Base-by-base conservation (phyloP, 1,284 basidiomycete species). In the Fomitopsis palustris region DNA sequence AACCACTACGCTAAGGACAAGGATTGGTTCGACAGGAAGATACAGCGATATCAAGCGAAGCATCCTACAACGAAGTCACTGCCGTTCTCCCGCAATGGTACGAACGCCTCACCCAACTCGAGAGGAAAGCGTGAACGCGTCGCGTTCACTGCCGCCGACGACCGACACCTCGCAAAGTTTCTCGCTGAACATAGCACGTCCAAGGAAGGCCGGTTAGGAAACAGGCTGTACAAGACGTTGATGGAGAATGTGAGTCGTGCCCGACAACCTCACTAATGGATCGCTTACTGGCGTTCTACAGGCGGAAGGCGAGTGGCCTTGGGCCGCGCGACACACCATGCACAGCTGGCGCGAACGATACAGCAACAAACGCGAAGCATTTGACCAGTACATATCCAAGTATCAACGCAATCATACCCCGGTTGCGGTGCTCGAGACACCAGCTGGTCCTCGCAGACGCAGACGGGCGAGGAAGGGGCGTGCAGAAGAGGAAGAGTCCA, bases 311-410 rank as follows among this genome's bases (percentile, higher is more conserved):
- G 31, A 57, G 42, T 80, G 75, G 71, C 64, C 59, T 1, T 91
- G 89, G 88, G 85, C 86, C 23, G 75, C 74, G 38, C 81, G 86
- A 31, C 88, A 91, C 67, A 83, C 87, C 2, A 88, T 86, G 86
- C 84, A 86, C 61, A 89, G 88, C 9, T 91, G 88, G 88, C 79
- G 87, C 45, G 87, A 90, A 67, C 79, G 87, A 27, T 90, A 90
- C 73, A 88, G 87, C 74, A 90, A 88, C 66, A 83, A 89, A 61
- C 70, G 81, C 0, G 67, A 72, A 0, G 78, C 83, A 7, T 79
- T 90, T 55, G 84, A 90, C 66, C 67, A 65, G 29, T 72, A 79
- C 43, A 87, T 90, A 53, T 70, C 58, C 33, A 54, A 55, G 42
- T 75, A 78, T 53, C 73, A 64, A 42, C 64, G 68, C 57, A 31